A percentile compares a stretch with the other conserved stretches of the same genome.
Conservation (phyloP, 352 stramenopile species). For the Phytophthora parvispora region DNA sequence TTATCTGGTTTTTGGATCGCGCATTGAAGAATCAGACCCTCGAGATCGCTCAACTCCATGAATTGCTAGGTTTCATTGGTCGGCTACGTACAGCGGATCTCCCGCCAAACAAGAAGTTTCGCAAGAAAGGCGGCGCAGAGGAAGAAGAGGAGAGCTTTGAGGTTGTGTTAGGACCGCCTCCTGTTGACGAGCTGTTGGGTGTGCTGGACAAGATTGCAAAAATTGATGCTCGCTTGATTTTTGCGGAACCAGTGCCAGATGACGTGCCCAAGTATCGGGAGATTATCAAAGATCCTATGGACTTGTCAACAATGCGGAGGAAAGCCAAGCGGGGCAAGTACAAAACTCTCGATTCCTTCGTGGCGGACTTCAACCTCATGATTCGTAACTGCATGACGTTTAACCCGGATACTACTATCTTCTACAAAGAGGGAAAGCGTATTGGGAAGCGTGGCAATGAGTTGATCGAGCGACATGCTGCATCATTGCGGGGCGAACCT, state of each 20-base stretch:
- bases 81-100: constrained; percentile 78
- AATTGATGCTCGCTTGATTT: constrained; percentile 79
- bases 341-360: constrained; percentile 84
- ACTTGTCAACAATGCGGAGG: constrained; percentile 85
- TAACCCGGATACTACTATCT: constrained; percentile 88
- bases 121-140: constrained; percentile 67
- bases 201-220: constrained; percentile 89
- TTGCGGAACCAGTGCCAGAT: constrained; percentile 86
- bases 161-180: constrained; percentile 79
- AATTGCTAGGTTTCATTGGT: constrained; percentile 76
- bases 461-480: constrained; percentile 78
- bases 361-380: constrained; percentile 87
- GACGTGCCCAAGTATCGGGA: constrained; percentile 88
- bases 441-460: constrained; percentile 85
- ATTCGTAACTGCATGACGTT: constrained; percentile 91
- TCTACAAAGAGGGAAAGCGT: constrained; percentile 91
- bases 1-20: constrained; percentile 90
- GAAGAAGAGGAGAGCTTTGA: constrained; percentile 89
- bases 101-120: constrained; percentile 83
- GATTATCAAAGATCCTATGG: constrained; percentile 89
- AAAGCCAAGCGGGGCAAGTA: constrained; percentile 87
- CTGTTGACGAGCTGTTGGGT: constrained; percentile 70
- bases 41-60: constrained; percentile 73
- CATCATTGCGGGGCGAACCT: constrained; percentile 71
- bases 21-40: constrained; percentile 83